These are phyloP conservation scores for Phaeotremella skinneri DNA, from an alignment of 768 basidiomycete species.

Conservation along the genomic window DNA sequence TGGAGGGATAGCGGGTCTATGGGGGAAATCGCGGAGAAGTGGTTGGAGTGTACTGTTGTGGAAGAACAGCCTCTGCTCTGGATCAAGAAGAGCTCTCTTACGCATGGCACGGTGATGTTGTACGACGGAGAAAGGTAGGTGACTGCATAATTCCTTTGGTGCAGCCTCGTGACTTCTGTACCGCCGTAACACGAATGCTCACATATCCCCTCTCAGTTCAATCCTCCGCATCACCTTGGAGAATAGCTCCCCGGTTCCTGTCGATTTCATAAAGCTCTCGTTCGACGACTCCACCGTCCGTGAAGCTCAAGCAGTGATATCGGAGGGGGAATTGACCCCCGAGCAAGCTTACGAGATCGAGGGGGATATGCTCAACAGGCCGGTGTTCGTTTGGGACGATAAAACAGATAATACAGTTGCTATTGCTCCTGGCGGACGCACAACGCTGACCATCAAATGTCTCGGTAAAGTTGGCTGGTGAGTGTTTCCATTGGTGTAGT, in stretches of 20 bases:
- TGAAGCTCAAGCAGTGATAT: conserved; percentile 70
- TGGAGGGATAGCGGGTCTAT: conserved; percentile 4
- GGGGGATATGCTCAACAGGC: conserved; percentile 69
- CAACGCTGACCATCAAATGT: conserved; percentile 68
- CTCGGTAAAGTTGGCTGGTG: conserved; percentile 91
- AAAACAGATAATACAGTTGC: conserved; percentile 55
- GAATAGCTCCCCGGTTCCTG: conserved; percentile 75
- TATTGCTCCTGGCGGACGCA: conserved; percentile 69
- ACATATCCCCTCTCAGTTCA: conserved; percentile 70
- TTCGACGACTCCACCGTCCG: conserved; percentile 88
- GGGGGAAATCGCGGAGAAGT: conserved; percentile 49
- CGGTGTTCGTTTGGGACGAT: conserved; percentile 72
- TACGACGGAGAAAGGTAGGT: conserved; percentile 90
- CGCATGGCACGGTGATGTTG: conserved; percentile 89
- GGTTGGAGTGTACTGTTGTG: conserved; percentile 77
- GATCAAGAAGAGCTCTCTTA: conserved; percentile 81
- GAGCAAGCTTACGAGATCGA: conserved; percentile 90
- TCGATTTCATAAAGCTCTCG: conserved; percentile 79
- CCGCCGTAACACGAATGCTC: no score
- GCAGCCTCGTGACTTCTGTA: no score
- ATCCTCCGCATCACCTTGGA: conserved; percentile 81
- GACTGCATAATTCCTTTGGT: no score
- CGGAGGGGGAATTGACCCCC: conserved; percentile 74
- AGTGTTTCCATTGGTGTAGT: conserved; percentile 46
- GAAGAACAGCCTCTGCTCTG: conserved; percentile 83